Conservation (phyloP, 768 basidiomycete species). For the Rhizopogon vinicolor region DNA sequence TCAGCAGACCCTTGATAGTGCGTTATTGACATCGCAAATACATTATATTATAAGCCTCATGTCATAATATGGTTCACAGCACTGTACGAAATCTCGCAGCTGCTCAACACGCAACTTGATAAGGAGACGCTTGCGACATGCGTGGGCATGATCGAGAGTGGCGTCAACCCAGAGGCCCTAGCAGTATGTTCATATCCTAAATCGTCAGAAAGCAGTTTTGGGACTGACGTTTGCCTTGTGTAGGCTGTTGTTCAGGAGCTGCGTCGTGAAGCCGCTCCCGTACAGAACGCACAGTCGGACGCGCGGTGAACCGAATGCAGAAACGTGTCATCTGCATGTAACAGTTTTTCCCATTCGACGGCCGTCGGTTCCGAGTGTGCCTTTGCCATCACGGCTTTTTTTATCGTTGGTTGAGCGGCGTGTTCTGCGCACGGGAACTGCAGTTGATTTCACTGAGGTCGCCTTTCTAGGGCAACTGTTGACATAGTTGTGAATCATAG, state of each 20-base stretch:
- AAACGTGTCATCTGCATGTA: background rate
- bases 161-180: conserved; percentile 88
- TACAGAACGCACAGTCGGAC: conserved; percentile 19
- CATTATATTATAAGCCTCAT: background rate
- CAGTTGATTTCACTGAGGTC: background rate
- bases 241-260: conserved; percentile 86
- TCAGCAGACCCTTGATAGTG: conserved; percentile 69
- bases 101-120: conserved; percentile 84
- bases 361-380: background rate
- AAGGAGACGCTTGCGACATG: conserved; percentile 91
- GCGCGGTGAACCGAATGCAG: conserved; percentile 14
- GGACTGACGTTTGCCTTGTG: background rate
- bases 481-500: background rate
- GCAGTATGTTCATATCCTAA: conserved; percentile 50
- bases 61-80: conserved; percentile 38
- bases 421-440: background rate
- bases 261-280: conserved; percentile 56
- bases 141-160: conserved; percentile 87
- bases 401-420: background rate
- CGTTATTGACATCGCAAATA: conserved; percentile 20
- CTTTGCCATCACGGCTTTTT: background rate
- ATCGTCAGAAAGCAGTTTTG: background rate
- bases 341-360: background rate
- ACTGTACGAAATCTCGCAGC: conserved; percentile 82
- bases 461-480: background rate